Evolutionary conservation across 2,329 filamentous ascomycete genomes (phyloP), one percentile per base, ranked within the genome.

Genomic region (Cercospora sp.): DNA sequence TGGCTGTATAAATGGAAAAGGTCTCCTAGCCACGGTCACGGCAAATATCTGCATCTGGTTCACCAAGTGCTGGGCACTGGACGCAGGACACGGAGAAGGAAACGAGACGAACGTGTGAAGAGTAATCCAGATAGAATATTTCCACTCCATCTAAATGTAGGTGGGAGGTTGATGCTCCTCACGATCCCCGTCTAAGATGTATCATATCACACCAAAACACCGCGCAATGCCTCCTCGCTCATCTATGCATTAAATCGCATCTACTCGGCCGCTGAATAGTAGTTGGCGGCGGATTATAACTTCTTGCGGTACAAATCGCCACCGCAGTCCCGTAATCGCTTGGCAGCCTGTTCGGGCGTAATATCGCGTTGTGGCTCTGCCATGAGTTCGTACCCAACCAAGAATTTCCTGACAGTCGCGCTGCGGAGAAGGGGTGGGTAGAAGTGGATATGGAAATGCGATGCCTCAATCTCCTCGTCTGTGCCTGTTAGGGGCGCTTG

Each of bases 331-430:
- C 91, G 87, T 68, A 99, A 82, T 60, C 89, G 88, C 28, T 88
- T 89, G 13, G 95, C 91, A 1, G 95, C 95, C 81, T 98, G 95
- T 81, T 99, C 95, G 0, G 95, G 94, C 0, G 95, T 99, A 75
- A 99, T 98, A 78, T 99, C 95, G 68, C 95, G 88, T 81, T 99
- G 95, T n/a, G 95, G 94, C 82, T 99, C 95, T 1, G 92, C 95
- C 88, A 99, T 88, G 81, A 99, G 86, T 82, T 99, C 95, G 78
- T 97, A 98, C 71, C 95, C 95, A 36, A 99, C 95, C 63, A 98
- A 81, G 82, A 98, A 99, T 82, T 99, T 99, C 74, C 92, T 89
- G 58, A 99, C 94, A 0, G 93, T 97, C 2, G 95, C 94, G 58
- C 93, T 97, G 66, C 95, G 89, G 71, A 99, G 84, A 58, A 99